Conservation (phyloP, 2,329 filamentous ascomycete species). For the Hypoxylon sp. region DNA sequence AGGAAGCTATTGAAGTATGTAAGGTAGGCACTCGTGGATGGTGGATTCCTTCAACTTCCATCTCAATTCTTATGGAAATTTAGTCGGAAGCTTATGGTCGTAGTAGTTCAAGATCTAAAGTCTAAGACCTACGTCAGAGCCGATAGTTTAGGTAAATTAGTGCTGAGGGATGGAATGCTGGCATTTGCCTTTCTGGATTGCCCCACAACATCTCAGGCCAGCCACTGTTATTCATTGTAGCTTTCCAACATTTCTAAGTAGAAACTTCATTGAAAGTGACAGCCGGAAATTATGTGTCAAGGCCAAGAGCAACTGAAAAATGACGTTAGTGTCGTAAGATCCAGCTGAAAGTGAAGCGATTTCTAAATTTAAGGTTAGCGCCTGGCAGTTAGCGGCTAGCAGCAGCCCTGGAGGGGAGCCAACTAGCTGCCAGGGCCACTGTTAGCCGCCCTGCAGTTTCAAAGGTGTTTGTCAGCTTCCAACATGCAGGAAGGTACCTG, state of each 20-base stretch:
- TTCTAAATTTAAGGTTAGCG: conserved; percentile 4
- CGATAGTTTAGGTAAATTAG: background rate
- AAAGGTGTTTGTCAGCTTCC: background rate
- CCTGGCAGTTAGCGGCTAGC: conserved; percentile 3
- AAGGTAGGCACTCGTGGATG: no score
- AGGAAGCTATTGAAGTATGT: no score
- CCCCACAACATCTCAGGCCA: background rate
- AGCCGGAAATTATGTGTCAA: background rate
- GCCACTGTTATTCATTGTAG: background rate
- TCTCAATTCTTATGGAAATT: no score
- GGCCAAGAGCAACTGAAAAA: background rate
- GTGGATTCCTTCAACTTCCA: no score
- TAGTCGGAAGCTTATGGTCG: background rate
- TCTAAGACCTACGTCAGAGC: background rate
- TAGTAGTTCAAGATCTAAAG: background rate
- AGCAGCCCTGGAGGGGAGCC: background rate
- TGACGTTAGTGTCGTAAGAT: background rate
- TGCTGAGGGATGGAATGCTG: background rate
- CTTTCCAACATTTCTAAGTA: background rate
- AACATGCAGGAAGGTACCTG: background rate
- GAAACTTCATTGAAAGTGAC: background rate
- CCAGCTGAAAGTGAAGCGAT: background rate
- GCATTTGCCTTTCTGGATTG: background rate
- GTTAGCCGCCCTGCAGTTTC: conserved; percentile 1
- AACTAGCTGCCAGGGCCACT: background rate